Evolutionary conservation across 139 green algal species (phyloP), one percentile per base, ranked within the genome.

Genomic region (Closterium sp.): DNA sequence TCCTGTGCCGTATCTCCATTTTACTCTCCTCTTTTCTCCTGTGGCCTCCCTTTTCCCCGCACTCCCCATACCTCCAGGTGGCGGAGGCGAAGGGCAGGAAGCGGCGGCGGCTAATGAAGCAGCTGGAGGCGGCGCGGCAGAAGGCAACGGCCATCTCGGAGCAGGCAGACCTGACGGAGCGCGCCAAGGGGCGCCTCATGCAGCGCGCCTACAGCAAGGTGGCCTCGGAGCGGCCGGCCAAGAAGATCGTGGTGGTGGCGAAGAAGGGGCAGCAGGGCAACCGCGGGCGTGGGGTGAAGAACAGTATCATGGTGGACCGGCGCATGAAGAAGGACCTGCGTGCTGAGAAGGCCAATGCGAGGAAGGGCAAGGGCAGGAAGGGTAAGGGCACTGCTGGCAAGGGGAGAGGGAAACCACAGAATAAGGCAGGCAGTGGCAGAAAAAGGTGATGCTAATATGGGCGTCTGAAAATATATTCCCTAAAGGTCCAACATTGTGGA

Each of bases 51-150:
- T 6, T 79, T 13, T 24, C 9, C 6, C 50, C 50, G 3, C 10
- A 2, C 50, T 13, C 62, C 62, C 19, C 19, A 5, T 7, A 5
- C 42, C 19, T 22, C 17, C 62, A 92, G 89, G 92, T 94, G 86
- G 93, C 91, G 32, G 93, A 95, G 93, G 93, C 93, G 5, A 95
- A 95, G 93, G 91, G 91, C 21, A 1, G 93, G 13, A 95, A 94
- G 91, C 93, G 89, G 29, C 29, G 92, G n/a, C 34, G 89, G n/a
- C 34, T 73, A 19, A 90, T 86, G 90, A 94, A 94, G 92, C 91
- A 94, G 45, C 70, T 93, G 92, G 92, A 93, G 86, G 79, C 70
- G 86, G 92, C 91, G 29, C 30, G 79, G 32, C 70, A 94, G 87
- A 93, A 93, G 86, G 92, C 92, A 1, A 92, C 38, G 13, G 70